Conservation (phyloP, 345 rosid species). For the Schrenkiella parvula region DNA sequence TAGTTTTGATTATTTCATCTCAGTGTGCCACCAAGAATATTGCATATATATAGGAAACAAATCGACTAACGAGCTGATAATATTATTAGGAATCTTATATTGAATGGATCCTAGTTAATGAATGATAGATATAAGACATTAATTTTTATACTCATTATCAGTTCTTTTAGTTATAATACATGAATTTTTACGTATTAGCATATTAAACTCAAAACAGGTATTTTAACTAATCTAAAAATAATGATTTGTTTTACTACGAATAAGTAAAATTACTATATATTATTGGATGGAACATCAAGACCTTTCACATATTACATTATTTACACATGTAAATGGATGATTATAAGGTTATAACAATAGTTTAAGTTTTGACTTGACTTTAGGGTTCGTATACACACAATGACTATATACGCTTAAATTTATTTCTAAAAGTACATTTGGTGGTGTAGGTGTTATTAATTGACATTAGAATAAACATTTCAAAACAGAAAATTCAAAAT, state of each 20-base stretch:
- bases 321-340: neutral
- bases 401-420: neutral
- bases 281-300: neutral
- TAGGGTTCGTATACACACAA: neutral
- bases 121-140: neutral
- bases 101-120: neutral
- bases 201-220: neutral
- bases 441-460: conserved; percentile 2
- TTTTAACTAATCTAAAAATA: neutral
- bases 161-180: neutral
- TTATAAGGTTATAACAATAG: neutral
- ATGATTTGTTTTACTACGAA: neutral
- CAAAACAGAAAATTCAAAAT: neutral
- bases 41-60: neutral
- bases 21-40: neutral
- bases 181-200: neutral
- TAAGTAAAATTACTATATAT: neutral
- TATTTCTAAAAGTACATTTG: neutral
- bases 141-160: neutral
- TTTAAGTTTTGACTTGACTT: neutral
- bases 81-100: neutral
- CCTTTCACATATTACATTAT: neutral
- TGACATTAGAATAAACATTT: conserved; percentile 2
- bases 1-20: neutral
- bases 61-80: neutral